Percentiles rank a stretch among this genome's conserved stretches.
Evolutionary conservation across 2,329 filamentous ascomycete genomes (phyloP).

Genomic region (Colletotrichum neosansevieriae): DNA sequence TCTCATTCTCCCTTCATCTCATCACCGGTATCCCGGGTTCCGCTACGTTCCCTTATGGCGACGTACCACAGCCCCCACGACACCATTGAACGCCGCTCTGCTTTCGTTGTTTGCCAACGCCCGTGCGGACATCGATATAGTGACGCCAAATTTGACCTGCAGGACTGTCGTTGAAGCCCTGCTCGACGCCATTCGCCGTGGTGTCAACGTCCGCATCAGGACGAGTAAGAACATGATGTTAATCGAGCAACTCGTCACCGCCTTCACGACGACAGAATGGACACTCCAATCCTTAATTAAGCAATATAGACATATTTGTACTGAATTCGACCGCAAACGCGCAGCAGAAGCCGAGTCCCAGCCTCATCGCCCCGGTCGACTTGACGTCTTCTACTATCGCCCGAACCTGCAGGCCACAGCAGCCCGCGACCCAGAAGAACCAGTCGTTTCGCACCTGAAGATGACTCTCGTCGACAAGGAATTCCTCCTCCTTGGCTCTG

Average conservation of each 20-base stretch:
- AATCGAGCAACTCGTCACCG: constrained; percentile 83
- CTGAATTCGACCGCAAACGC: constrained; percentile 27
- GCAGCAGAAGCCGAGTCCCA: constrained; percentile 58
- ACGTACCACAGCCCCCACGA: constrained; percentile 65
- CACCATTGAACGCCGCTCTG: constrained; percentile 76
- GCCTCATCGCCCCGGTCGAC: constrained; percentile 55
- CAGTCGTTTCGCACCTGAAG: constrained; percentile 82
- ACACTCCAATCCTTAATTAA: constrained; percentile 72
- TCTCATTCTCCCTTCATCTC: constrained; percentile 79
- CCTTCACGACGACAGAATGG: constrained; percentile 77
- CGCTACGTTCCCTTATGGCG: constrained; percentile 67
- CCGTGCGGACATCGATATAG: constrained; percentile 70
- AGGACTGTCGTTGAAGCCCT: constrained; percentile 72
- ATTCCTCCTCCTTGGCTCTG: constrained; percentile 79
- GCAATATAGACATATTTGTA: constrained; percentile 57
- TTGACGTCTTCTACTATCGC: constrained; percentile 71
- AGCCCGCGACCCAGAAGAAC: constrained; percentile 60
- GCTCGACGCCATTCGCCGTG: constrained; percentile 70
- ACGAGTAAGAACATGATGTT: constrained; percentile 80
- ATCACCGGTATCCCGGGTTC: constrained; percentile 77
- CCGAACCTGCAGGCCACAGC: constrained; percentile 48
- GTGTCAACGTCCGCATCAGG: constrained; percentile 75
- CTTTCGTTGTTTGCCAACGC: constrained; percentile 72
- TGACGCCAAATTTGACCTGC: constrained; percentile 84
- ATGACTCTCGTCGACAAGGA: constrained; percentile 78